phyloP scores from a whole-genome alignment of 1,284 basidiomycete species.

The Trichosporon sp. region DNA sequence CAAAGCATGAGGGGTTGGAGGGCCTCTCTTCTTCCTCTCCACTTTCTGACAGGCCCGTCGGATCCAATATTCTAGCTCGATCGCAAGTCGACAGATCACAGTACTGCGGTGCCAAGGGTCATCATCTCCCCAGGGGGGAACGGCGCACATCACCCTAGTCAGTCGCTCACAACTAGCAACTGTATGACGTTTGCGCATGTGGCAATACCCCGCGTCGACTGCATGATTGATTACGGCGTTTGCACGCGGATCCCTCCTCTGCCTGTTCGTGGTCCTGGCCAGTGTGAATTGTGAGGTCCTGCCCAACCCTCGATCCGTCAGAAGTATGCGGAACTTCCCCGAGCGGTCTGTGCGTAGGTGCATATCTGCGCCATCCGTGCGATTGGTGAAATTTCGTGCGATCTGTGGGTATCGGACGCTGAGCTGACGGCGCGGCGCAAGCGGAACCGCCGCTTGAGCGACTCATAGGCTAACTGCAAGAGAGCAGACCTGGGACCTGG shows the following conservation, averaged over 20 bases:
- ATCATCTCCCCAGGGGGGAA: not conserved
- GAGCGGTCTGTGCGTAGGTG: not conserved
- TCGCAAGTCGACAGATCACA: conserved; percentile 6
- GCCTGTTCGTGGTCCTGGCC: not conserved
- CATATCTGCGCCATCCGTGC: no score
- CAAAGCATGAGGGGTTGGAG: not conserved
- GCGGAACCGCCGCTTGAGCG: not conserved
- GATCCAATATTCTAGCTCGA: conserved; percentile 15
- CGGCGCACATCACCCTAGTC: not conserved
- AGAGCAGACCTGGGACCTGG: not conserved
- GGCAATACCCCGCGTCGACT: not conserved
- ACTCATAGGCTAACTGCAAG: not conserved
- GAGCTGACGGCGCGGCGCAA: not conserved
- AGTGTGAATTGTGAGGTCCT: not conserved
- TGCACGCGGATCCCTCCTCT: not conserved
- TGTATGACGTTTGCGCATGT: conserved; percentile 8
- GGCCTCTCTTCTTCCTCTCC: not conserved
- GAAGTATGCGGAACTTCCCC: not conserved
- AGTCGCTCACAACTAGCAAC: not conserved
- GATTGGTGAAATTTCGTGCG: not conserved
- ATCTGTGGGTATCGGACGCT: not conserved
- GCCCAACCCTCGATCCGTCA: not conserved
- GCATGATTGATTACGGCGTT: not conserved
- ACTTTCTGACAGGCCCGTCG: not conserved
- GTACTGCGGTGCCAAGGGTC: not conserved